A percentile compares a stretch with the other conserved stretches of the same genome.
Conservation (phyloP, 2,329 filamentous ascomycete species). For the Clonostachys byssicola region DNA sequence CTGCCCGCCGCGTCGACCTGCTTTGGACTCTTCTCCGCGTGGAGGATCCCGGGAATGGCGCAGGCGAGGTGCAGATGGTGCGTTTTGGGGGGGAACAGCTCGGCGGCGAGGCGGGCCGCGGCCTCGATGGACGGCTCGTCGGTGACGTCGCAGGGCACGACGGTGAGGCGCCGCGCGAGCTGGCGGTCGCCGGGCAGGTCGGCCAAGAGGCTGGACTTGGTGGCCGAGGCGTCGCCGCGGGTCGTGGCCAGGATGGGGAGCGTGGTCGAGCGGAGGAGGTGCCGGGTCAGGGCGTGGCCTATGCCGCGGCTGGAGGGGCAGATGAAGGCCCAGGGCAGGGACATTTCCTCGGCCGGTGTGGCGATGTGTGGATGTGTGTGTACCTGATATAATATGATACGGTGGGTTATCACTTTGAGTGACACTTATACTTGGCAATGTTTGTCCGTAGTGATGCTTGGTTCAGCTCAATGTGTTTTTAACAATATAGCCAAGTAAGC, state of each 20-base stretch:
- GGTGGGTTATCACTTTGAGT: too few species aligned
- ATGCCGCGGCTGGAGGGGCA: conserved; percentile 43
- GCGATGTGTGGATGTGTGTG: background rate
- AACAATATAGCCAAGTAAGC: too few species aligned
- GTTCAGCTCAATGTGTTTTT: too few species aligned
- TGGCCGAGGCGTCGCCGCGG: conserved; percentile 25
- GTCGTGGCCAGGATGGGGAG: conserved; percentile 42
- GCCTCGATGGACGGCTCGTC: conserved; percentile 60
- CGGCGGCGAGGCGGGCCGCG: conserved; percentile 44
- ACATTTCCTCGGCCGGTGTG: conserved; percentile 21
- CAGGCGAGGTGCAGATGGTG: conserved; percentile 66
- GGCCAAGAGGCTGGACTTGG: conserved; percentile 26
- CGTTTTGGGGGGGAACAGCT: conserved; percentile 43
- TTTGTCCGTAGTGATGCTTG: too few species aligned
- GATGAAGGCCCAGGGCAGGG: conserved; percentile 45
- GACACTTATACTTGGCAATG: too few species aligned
- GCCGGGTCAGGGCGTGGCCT: conserved; percentile 41
- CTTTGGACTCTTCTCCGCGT: conserved; percentile 65
- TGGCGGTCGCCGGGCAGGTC: conserved; percentile 14
- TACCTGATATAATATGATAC: background rate
- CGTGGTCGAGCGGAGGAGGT: conserved; percentile 40
- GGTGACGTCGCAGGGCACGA: conserved; percentile 38
- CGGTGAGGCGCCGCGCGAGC: conserved; percentile 26
- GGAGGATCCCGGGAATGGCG: conserved; percentile 66
- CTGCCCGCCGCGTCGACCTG: conserved; percentile 60